Conservation (phyloP, 306 rosid species). For the Corylus americana region DNA sequence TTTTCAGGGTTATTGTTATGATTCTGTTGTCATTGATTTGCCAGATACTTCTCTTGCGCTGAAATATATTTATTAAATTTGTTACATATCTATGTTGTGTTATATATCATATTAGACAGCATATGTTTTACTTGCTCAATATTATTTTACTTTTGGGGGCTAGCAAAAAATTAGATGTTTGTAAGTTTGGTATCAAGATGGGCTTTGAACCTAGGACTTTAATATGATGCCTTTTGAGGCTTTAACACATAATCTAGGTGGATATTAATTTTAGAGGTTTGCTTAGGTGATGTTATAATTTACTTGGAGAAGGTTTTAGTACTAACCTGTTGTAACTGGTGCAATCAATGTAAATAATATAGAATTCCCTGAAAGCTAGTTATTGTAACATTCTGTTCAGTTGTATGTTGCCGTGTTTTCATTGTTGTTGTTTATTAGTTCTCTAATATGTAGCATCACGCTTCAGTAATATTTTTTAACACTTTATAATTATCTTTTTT, state of each 20-base stretch:
- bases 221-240: conserved; percentile 4
- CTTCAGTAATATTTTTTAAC: conserved; percentile 21
- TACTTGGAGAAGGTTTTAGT: background rate
- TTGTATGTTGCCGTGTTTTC: background rate
- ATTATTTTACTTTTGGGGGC: background rate
- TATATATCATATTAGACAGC: background rate
- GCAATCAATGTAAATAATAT: background rate
- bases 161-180: background rate
- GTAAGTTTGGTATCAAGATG: background rate
- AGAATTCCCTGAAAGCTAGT: background rate
- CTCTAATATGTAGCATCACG: conserved; percentile 17
- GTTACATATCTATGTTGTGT: background rate
- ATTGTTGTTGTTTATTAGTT: conserved; percentile 15
- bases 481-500: conserved; percentile 15
- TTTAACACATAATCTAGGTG: conserved; percentile 11
- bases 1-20: background rate
- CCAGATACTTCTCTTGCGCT: background rate
- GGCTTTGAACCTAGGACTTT: conserved; percentile 9
- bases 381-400: background rate
- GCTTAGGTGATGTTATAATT: background rate
- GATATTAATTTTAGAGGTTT: background rate
- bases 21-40: conserved; percentile 1
- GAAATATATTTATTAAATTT: background rate
- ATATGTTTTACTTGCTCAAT: background rate
- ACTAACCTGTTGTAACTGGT: background rate